Percentiles rank a stretch among this genome's conserved stretches.
phyloP scores from a whole-genome alignment of 805 yeast genomes.

The Starmera pachycereana region DNA sequence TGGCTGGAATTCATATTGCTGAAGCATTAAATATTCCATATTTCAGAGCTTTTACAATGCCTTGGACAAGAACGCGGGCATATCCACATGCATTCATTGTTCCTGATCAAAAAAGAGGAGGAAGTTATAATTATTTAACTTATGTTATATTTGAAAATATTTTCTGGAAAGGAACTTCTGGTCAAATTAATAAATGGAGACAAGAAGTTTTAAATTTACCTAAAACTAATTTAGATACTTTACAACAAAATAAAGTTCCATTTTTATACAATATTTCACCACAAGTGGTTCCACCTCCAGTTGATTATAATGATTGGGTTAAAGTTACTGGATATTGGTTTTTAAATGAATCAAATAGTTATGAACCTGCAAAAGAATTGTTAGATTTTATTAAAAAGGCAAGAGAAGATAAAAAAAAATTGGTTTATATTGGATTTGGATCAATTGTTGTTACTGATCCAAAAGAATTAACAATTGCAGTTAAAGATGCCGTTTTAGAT shows the following conservation, averaged over 20 bases:
- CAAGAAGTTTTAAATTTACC: slow-evolving; percentile 52
- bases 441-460: slow-evolving; percentile 89
- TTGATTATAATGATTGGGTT: slow-evolving; percentile 94
- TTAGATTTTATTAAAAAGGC: slow-evolving; percentile 55
- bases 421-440: slow-evolving; percentile 93
- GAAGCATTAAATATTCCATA: slow-evolving; percentile 87
- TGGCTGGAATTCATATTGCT: slow-evolving; percentile 93
- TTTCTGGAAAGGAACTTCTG: slow-evolving; percentile 86
- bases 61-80: slow-evolving; percentile 93
- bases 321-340: slow-evolving; percentile 95
- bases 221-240: slow-evolving; percentile 54
- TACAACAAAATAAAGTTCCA: slow-evolving; percentile 77
- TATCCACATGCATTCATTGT: slow-evolving; percentile 95
- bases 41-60: slow-evolving; percentile 95
- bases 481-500: slow-evolving; percentile 65
- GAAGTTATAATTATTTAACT: slow-evolving; percentile 84
- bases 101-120: slow-evolving; percentile 89
- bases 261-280: slow-evolving; percentile 87
- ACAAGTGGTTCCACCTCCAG: slow-evolving; percentile 80
- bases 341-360: slow-evolving; percentile 52
- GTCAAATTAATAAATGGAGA: slow-evolving; percentile 86
- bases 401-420: slow-evolving; percentile 43
- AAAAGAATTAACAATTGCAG: slow-evolving; percentile 61
- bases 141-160: slow-evolving; percentile 89
- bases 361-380: slow-evolving; percentile 51